Percentiles rank a stretch among this genome's conserved stretches.
These are phyloP conservation scores for Secale cereale DNA, from an alignment of 176 grass and related monocot species.

Conservation along the genomic window DNA sequence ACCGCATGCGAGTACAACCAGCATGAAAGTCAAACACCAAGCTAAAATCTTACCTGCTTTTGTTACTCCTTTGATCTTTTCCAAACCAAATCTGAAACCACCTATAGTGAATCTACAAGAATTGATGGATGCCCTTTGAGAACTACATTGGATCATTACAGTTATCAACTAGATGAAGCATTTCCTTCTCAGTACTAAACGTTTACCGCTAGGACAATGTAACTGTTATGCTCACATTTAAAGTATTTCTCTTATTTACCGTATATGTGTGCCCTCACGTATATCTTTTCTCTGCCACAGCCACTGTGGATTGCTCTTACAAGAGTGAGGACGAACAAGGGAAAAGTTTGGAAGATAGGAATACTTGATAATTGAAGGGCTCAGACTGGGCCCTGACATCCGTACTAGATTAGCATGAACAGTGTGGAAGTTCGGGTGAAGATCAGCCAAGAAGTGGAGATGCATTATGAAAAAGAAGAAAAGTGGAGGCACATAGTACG, in stretches of 20 bases:
- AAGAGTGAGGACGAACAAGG: not conserved
- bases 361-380: not conserved
- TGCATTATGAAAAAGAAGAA: not conserved
- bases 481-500: not conserved
- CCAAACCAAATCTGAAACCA: not conserved
- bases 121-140: not conserved
- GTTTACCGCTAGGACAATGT: not conserved
- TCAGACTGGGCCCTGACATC: not conserved
- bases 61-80: conserved; percentile 16
- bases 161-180: not conserved
- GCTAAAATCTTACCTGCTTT: not conserved
- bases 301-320: not conserved
- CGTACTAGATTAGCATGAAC: not conserved
- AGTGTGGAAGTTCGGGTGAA: not conserved
- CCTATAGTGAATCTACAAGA: not conserved
- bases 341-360: not conserved
- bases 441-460: not conserved
- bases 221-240: conserved; percentile 1
- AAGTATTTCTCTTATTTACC: not conserved
- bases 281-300: not conserved
- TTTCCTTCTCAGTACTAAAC: not conserved
- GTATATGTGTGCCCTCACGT: not conserved
- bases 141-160: conserved; percentile 7
- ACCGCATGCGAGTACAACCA: not conserved
- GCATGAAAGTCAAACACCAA: not conserved